These are phyloP conservation scores for Blepharisma stoltei DNA, from an alignment of 73 alveolate genomes.

Conservation along the genomic window DNA sequence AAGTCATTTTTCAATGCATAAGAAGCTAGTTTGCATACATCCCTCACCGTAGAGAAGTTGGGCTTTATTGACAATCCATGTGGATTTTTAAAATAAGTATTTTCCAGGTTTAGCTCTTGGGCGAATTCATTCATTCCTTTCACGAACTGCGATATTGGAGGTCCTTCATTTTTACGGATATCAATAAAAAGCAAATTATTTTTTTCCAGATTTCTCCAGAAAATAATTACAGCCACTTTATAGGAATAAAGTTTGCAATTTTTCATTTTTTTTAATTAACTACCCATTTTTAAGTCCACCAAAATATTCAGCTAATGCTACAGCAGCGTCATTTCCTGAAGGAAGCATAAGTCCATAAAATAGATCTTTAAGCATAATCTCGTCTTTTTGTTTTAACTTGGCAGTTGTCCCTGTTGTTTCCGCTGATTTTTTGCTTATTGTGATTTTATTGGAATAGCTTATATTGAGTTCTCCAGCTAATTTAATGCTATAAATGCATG, in stretches of 20 bases:
- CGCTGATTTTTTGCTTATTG: conserved; percentile 19
- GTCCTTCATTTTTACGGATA: neutral
- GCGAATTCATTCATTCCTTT: conserved; percentile 58
- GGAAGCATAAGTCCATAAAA: conserved; percentile 85
- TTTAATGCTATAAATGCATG: conserved; percentile 59
- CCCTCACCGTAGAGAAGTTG: conserved; percentile 39
- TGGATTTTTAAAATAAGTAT: conserved; percentile 48
- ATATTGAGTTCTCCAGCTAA: conserved; percentile 54
- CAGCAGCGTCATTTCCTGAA: conserved; percentile 90
- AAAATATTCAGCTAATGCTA: conserved; percentile 56
- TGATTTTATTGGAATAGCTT: neutral
- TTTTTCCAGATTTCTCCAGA: conserved; percentile 32
- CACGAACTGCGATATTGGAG: conserved; percentile 31
- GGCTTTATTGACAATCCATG: conserved; percentile 56
- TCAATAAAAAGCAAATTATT: too few relatives aligned
- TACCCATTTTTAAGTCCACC: conserved; percentile 48
- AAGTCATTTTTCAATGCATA: too few relatives aligned
- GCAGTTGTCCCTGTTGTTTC: conserved; percentile 69
- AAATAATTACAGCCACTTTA: too few relatives aligned
- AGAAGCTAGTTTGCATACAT: neutral
- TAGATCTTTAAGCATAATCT: conserved; percentile 53
- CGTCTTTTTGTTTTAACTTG: conserved; percentile 53
- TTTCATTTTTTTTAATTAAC: too few relatives aligned
- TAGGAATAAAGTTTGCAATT: too few relatives aligned
- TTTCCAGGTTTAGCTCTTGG: conserved; percentile 40